A percentile compares a stretch with the other conserved stretches of the same genome.
These are phyloP conservation scores for Boletus pseudo-olivaceus DNA, from an alignment of 768 basidiomycete species.

Conservation along the genomic window DNA sequence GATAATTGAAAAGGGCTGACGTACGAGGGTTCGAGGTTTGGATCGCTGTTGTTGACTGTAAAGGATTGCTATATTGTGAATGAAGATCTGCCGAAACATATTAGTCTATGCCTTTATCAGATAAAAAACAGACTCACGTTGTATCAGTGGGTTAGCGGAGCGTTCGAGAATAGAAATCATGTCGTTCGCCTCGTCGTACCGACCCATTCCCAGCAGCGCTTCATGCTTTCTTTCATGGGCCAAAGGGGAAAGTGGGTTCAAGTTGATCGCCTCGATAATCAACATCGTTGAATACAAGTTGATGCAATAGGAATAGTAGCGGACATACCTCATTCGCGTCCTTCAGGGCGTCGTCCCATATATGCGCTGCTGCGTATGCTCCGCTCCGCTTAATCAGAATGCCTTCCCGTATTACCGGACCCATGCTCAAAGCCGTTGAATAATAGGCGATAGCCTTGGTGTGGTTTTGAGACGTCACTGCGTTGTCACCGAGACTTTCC, in stretches of 20 bases:
- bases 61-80: neutral
- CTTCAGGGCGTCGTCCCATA: neutral
- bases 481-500: slow-evolving; percentile 2
- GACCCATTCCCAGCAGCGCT: slow-evolving; percentile 11
- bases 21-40: neutral
- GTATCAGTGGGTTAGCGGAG: neutral
- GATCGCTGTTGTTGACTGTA: neutral
- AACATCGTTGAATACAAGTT: neutral
- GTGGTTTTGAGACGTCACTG: neutral
- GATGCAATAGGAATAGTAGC: neutral
- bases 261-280: neutral
- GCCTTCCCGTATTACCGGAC: neutral
- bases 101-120: neutral
- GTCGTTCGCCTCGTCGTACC: neutral
- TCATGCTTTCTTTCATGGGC: slow-evolving; percentile 3
- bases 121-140: neutral
- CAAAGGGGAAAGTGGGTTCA: neutral
- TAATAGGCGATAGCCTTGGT: slow-evolving; percentile 1
- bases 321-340: slow-evolving; percentile 3
- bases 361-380: neutral
- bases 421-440: neutral
- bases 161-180: neutral
- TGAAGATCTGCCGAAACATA: neutral
- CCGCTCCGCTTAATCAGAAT: slow-evolving; percentile 3
- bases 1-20: too few relatives aligned